These are phyloP conservation scores for Eimeria acervulina DNA, from an alignment of 169 alveolate genomes.

Conservation along the genomic window DNA sequence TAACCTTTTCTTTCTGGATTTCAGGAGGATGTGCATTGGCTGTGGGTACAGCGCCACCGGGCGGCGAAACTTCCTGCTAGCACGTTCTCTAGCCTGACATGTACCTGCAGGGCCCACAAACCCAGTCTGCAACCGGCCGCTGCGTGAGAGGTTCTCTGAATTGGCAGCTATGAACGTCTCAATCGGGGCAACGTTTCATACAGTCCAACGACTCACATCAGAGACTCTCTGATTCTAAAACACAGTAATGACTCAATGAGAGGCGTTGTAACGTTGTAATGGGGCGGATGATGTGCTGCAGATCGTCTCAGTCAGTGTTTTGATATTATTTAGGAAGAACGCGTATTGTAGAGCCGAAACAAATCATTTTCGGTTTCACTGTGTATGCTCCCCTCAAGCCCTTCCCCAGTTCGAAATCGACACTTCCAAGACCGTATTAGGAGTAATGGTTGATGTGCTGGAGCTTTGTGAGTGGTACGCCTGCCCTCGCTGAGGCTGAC, in stretches of 20 bases:
- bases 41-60: background rate
- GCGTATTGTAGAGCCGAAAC: background rate
- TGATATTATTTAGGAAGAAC: no score
- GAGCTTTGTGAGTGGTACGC: background rate
- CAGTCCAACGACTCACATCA: background rate
- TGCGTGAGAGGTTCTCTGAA: background rate
- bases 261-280: background rate
- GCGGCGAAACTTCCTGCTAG: background rate
- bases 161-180: background rate
- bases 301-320: background rate
- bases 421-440: background rate
- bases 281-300: background rate
- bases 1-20: background rate
- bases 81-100: background rate
- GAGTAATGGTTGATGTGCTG: background rate
- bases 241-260: background rate
- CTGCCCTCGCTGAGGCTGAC: background rate
- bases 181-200: background rate
- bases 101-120: background rate
- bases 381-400: background rate
- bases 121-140: background rate
- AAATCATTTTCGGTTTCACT: background rate
- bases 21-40: background rate
- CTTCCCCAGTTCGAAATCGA: background rate
- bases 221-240: background rate